phyloP scores from a whole-genome alignment of 345 rosid species.

The Arabis alpina region DNA sequence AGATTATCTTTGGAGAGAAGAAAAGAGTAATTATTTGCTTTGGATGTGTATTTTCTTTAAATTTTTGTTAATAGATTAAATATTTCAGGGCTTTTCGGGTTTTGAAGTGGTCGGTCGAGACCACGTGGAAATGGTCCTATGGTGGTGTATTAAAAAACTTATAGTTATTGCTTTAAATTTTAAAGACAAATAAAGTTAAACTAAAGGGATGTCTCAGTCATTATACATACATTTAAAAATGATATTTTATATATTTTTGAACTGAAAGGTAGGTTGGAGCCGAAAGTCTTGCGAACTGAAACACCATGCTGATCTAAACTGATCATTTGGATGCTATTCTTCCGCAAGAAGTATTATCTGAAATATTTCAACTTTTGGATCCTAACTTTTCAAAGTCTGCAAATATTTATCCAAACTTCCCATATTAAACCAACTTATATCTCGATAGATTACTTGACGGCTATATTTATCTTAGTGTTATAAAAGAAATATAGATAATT shows the following conservation, averaged over 20 bases:
- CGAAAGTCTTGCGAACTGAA: background rate
- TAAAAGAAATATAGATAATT: too few relatives aligned
- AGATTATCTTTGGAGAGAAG: conserved; percentile 26
- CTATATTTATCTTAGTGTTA: too few relatives aligned
- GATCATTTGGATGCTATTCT: too few relatives aligned
- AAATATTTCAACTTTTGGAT: too few relatives aligned
- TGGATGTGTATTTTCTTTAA: conserved; percentile 1
- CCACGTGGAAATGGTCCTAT: conserved; percentile 42
- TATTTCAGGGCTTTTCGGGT: conserved; percentile 26
- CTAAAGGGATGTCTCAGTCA: conserved; percentile 14
- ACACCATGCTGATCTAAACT: conserved; percentile 6
- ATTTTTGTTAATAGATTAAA: conserved; percentile 18
- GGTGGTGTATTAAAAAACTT: conserved; percentile 24
- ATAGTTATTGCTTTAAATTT: conserved; percentile 27
- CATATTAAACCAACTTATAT: too few relatives aligned
- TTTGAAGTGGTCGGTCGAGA: conserved; percentile 45
- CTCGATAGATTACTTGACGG: too few relatives aligned
- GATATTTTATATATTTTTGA: background rate
- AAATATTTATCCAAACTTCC: too few relatives aligned
- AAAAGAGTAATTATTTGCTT: conserved; percentile 28
- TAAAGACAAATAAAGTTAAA: conserved; percentile 36
- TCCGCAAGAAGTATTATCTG: too few relatives aligned
- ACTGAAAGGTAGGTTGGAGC: background rate
- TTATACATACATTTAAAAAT: background rate
- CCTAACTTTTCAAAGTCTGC: too few relatives aligned